A percentile compares a stretch with the other conserved stretches of the same genome.
Evolutionary conservation across 2,329 filamentous ascomycete species (phyloP).

Genomic region (Epichloe elymi): DNA sequence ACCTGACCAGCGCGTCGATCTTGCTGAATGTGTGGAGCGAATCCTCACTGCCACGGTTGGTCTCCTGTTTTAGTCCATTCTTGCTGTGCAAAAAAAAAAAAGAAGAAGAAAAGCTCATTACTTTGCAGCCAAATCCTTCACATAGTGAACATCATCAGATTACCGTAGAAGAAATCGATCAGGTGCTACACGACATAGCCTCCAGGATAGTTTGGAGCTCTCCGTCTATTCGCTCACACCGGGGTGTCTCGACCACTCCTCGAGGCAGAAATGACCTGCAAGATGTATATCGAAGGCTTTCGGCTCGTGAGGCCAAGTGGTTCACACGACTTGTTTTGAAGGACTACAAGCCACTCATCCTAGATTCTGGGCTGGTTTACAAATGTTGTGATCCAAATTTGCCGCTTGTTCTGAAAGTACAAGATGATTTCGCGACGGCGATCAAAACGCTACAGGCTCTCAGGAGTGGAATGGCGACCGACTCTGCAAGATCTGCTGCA

Average conservation of each 20-base stretch:
- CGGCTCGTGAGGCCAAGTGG: constrained; percentile 71
- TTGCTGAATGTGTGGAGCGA: constrained; percentile 57
- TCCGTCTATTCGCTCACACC: constrained; percentile 36
- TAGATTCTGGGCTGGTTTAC: constrained; percentile 45
- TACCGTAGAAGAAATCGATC: constrained; percentile 61
- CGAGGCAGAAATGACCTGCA: constrained; percentile 34
- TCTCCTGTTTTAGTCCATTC: constrained; percentile 3
- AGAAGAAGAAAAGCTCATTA: not conserved
- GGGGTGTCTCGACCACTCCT: constrained; percentile 7
- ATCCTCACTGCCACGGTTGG: constrained; percentile 48
- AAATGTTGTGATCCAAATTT: constrained; percentile 54
- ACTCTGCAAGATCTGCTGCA: constrained; percentile 2
- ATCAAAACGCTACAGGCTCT: constrained; percentile 35
- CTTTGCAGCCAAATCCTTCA: constrained; percentile 30
- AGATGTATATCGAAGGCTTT: constrained; percentile 44
- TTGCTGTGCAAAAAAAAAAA: not conserved
- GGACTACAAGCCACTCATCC: constrained; percentile 51
- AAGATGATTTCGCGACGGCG: constrained; percentile 52
- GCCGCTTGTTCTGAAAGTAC: constrained; percentile 55
- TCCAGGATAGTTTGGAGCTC: constrained; percentile 59
- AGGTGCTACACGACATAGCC: constrained; percentile 51
- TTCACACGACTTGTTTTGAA: constrained; percentile 70
- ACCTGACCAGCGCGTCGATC: constrained; percentile 46
- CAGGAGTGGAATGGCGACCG: constrained; percentile 12
- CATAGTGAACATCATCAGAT: constrained; percentile 27